Percentiles rank a stretch among this genome's conserved stretches.
Conservation (phyloP, 176 grass and related monocot species). For the Urochloa ruziziensis region DNA sequence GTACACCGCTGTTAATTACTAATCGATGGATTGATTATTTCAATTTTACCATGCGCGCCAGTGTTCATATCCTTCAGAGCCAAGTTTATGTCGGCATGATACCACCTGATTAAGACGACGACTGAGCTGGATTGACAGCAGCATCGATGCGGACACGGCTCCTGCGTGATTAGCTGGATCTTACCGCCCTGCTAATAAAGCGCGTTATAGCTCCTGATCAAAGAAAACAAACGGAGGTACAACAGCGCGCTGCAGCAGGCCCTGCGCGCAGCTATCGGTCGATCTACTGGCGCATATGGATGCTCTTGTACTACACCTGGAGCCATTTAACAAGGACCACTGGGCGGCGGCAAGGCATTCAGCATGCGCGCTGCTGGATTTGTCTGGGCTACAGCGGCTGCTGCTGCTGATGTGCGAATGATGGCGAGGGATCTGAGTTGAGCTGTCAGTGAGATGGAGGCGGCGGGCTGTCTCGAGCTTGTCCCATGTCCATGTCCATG, state of each 20-base stretch:
- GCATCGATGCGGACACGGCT: background rate
- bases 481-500: background rate
- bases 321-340: slow-evolving; percentile 26
- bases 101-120: slow-evolving; percentile 5
- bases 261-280: background rate
- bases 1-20: slow-evolving; percentile 25
- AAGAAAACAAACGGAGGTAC: background rate
- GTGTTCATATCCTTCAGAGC: background rate
- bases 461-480: slow-evolving; percentile 31
- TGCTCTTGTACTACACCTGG: background rate
- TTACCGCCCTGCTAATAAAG: slow-evolving; percentile 7
- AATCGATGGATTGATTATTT: slow-evolving; percentile 17
- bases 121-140: background rate
- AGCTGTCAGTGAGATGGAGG: slow-evolving; percentile 46
- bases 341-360: background rate
- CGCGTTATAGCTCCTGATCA: background rate
- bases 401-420: background rate
- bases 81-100: slow-evolving; percentile 31
- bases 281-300: background rate
- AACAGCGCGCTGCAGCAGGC: too few relatives aligned
- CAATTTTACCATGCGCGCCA: background rate
- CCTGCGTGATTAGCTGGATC: slow-evolving; percentile 20
- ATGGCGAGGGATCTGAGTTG: slow-evolving; percentile 35
- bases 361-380: background rate
- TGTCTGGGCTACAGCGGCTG: background rate